Base-by-base conservation (phyloP, 495 filamentous ascomycete genomes). In the Penicillium lividum region DNA sequence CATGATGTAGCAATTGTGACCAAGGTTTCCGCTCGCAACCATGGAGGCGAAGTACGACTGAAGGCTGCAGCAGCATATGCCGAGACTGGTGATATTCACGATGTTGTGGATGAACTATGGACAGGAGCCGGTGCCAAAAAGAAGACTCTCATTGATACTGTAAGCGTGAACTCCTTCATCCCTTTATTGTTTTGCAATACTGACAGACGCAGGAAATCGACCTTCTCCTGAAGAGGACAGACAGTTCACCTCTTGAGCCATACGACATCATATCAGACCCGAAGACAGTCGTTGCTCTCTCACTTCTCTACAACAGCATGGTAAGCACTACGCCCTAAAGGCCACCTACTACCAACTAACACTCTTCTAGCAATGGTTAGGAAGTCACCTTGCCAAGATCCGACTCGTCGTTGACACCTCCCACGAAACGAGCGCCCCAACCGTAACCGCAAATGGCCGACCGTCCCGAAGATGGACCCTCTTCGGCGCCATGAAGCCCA, bases 251-350 rank as follows among this genome's bases (percentile, higher is more conserved):
- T 27, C 72, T 96, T 28, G 85, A 89, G 43, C 78, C 86, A 3
- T 85, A 84, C 63, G 91, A 96, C 66, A 85, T 99, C 40, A 92
- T 99, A 63, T 85, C 86, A 4, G 95, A 99, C 64, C 84, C 89
- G 18, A 94, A 97, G 65, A 87, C 86, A 2, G 88, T 97, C 31
- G 81, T 86, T 48, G 84, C 89, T 10, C 74, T 98, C 34, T 97
- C 91, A 59, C 83, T 97, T 47, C 80, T 99, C 22, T 92, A 94
- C 68, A 96, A 90, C 57, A 97, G 93, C 80, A 96, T 97, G 93
- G 82, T 82, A 59, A 59, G 72, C 13, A 31, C 43, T 46, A 46
- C 28, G 27, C 9, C 4, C 10, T n/a, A 42, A 7, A 40, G n/a
- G 16, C 28, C 11, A 40, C 25, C n/a, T 15, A 4, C 15, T 33